Conservation (phyloP, 2,329 filamentous ascomycete genomes). For the Penicillium sp. region DNA sequence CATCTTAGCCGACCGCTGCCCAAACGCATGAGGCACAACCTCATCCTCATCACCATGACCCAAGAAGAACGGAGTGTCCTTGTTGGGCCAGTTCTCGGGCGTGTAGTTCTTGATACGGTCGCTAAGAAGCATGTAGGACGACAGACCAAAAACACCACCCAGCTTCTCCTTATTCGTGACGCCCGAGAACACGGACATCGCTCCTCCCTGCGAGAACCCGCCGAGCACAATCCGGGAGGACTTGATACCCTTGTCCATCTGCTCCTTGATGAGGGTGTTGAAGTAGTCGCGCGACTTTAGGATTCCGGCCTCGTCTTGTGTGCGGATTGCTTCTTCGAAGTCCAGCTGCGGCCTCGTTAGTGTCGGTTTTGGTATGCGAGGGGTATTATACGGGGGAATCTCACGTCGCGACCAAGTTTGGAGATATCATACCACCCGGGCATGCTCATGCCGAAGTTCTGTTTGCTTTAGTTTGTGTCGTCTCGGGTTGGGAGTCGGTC, state of each 20-base stretch:
- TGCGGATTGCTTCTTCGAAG: conserved; percentile 41
- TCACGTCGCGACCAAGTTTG: conserved; percentile 44
- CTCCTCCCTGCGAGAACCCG: conserved; percentile 69
- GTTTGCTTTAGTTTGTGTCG: conserved; percentile 1
- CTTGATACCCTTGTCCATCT: conserved; percentile 78
- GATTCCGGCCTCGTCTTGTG: conserved; percentile 66
- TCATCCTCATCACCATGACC: conserved; percentile 78
- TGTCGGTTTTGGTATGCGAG: neutral
- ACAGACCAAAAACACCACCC: conserved; percentile 84
- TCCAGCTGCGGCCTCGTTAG: conserved; percentile 31
- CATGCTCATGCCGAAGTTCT: conserved; percentile 78
- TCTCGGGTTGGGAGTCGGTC: conserved; percentile 24
- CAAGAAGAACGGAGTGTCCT: conserved; percentile 81
- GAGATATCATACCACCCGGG: conserved; percentile 62
- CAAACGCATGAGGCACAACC: conserved; percentile 69
- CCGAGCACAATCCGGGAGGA: conserved; percentile 78
- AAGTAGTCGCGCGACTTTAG: conserved; percentile 71
- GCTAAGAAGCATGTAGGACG: conserved; percentile 73
- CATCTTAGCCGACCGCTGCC: conserved; percentile 62
- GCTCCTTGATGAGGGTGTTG: conserved; percentile 72
- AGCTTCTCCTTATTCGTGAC: conserved; percentile 72
- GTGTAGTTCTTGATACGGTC: conserved; percentile 61
- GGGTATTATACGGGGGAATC: conserved; percentile 13
- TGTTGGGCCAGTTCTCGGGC: conserved; percentile 59
- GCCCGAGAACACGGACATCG: conserved; percentile 78